Percentiles rank a stretch among this genome's conserved stretches.
Evolutionary conservation across 2,329 filamentous ascomycete genomes (phyloP).

Genomic region (Ophiognomonia clavigignenti-juglandacearum): DNA sequence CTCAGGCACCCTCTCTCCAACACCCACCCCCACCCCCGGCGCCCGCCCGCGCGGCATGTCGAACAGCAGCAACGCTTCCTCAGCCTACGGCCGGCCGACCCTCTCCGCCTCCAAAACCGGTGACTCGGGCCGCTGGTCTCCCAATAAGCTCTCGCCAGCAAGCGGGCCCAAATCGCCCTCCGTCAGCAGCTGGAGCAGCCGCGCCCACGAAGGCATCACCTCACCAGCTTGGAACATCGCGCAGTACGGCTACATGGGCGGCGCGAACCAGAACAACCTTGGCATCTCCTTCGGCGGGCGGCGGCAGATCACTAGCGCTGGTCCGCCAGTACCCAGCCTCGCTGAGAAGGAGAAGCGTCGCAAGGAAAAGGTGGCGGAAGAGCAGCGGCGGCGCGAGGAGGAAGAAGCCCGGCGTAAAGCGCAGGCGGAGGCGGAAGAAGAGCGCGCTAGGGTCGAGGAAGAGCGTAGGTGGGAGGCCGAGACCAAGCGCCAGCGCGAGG

Average conservation of each 20-base stretch:
- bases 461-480: slow-evolving; percentile 65
- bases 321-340: slow-evolving; percentile 72
- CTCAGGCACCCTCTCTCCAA: slow-evolving; percentile 26
- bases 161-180: slow-evolving; percentile 43
- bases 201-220: slow-evolving; percentile 72
- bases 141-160: slow-evolving; percentile 50
- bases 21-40: slow-evolving; percentile 42
- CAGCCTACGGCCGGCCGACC: slow-evolving; percentile 37
- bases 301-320: slow-evolving; percentile 83
- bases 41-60: slow-evolving; percentile 44
- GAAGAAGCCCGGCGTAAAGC: slow-evolving; percentile 42
- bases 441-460: slow-evolving; percentile 56
- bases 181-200: slow-evolving; percentile 88
- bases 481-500: slow-evolving; percentile 52
- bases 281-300: slow-evolving; percentile 89
- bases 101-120: slow-evolving; percentile 47
- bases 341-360: slow-evolving; percentile 76
- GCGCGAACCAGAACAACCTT: slow-evolving; percentile 91
- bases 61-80: slow-evolving; percentile 55
- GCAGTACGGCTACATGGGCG: slow-evolving; percentile 97
- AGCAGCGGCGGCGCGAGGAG: slow-evolving; percentile 55
- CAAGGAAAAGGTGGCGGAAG: slow-evolving; percentile 53
- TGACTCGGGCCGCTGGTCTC: slow-evolving; percentile 55
- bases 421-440: slow-evolving; percentile 54
- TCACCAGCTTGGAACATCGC: slow-evolving; percentile 96